Base-by-base conservation (phyloP, 129 eudicot genomes). In the Flaveria robusta region DNA sequence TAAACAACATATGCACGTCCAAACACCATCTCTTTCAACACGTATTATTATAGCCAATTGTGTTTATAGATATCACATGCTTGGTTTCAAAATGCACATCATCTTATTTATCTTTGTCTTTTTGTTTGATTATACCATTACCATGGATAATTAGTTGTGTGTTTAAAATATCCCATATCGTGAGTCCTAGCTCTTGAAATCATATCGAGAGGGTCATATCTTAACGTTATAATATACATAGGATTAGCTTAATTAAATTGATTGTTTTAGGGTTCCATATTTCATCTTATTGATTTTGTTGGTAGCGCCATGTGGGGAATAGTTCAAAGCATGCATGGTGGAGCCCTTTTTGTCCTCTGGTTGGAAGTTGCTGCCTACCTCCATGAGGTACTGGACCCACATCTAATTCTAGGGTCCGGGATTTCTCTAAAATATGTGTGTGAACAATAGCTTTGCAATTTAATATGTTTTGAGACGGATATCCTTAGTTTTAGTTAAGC, bases 291-390 rank as follows among this genome's bases (percentile, higher is more conserved):
- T 87, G 81, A 76, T 87, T 85, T 73, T 88, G 83, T 89, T 89
- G 85, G 72, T 92, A 89, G 97, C 81, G 70, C 66, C 81, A 71
- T 67, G 76, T 46, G 59, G 89, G 84, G 81, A 84, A 83, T 85
- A 83, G 86, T 80, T 79, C 90, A 86, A 90, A 89, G 82, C 89
- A 81, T 88, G 86, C 77, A 12, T 84, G 82, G 75, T 67, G 82
- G 87, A 84, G 93, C 93, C 60, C 85, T 73, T 87, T 83, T 84
- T 70, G 83, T 84, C 80, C 84, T 82, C 76, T 85, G 85, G 15
- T 87, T 81, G 96, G 93, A 81, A 84, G 86, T 71, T 88, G 91
- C 96, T 85, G 96, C 92, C 92, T 86, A 88, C 91, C 96, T 90
- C 94, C 77, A 77, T 85, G 92, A 85, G 88, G 90, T 87, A 88